A percentile compares a stretch with the other conserved stretches of the same genome.
Evolutionary conservation across 1,139 yeast species (phyloP).

Genomic region (Pichia sp.): DNA sequence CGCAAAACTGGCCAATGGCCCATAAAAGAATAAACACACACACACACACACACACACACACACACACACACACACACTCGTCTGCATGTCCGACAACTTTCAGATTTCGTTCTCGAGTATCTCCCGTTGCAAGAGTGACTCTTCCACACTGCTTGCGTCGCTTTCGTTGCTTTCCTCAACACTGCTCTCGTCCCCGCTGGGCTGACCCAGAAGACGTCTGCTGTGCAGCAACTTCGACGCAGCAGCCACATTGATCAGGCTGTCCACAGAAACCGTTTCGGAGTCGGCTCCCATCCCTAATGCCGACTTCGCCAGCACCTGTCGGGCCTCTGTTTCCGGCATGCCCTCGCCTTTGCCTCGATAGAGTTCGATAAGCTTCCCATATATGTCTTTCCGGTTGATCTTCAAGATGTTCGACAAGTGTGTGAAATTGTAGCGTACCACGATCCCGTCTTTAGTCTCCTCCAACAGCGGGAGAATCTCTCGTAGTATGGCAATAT

Average conservation of each 20-base stretch:
- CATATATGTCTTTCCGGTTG: slow-evolving; percentile 17
- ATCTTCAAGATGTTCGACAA: slow-evolving; percentile 16
- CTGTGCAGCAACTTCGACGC: not conserved
- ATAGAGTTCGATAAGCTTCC: slow-evolving; percentile 24
- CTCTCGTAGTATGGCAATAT: slow-evolving; percentile 13
- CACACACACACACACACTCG: no score
- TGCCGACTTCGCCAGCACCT: not conserved
- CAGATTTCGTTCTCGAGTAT: not conserved
- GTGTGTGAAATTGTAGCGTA: slow-evolving; percentile 21
- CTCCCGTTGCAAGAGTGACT: slow-evolving; percentile 1
- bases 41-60: no score
- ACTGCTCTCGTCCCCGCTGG: not conserved
- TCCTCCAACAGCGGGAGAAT: slow-evolving; percentile 14
- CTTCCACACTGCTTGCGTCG: not conserved
- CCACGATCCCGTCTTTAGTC: slow-evolving; percentile 16
- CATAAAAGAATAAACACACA: no score
- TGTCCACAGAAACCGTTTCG: not conserved
- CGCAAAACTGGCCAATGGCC: no score
- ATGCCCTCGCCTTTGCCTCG: slow-evolving; percentile 1
- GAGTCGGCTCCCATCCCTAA: not conserved
- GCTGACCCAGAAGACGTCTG: not conserved
- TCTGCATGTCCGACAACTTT: not conserved
- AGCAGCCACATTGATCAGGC: not conserved
- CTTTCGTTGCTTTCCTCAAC: not conserved
- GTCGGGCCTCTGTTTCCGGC: not conserved